A percentile compares a stretch with the other conserved stretches of the same genome.
These are phyloP conservation scores for Aspergillus melleus DNA, from an alignment of 2,329 filamentous ascomycete genomes.

Conservation along the genomic window DNA sequence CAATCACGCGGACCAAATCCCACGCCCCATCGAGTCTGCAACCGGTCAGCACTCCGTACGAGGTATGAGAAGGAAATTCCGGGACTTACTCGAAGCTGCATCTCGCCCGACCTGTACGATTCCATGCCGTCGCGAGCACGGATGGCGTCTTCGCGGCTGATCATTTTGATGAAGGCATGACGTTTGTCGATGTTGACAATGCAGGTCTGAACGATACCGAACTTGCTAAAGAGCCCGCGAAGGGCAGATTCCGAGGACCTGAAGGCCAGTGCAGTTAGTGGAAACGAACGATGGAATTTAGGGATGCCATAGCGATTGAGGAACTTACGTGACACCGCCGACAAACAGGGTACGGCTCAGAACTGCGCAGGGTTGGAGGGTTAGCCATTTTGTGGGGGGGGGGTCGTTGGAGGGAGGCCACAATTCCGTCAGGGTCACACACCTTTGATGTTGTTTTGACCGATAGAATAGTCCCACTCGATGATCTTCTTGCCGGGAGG, in stretches of 20 bases:
- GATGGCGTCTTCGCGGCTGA: slow-evolving; percentile 81
- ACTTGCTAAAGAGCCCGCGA: slow-evolving; percentile 74
- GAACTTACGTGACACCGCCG: slow-evolving; percentile 82
- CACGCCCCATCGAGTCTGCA: slow-evolving; percentile 90
- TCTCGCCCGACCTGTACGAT: slow-evolving; percentile 68
- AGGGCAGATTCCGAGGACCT: slow-evolving; percentile 80
- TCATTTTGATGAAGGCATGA: slow-evolving; percentile 99
- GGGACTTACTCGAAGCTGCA: slow-evolving; percentile 67
- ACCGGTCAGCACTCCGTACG: slow-evolving; percentile 25
- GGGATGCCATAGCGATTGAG: neutral
- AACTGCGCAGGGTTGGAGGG: slow-evolving; percentile 51
- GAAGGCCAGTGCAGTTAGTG: neutral
- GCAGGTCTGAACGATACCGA: slow-evolving; percentile 89
- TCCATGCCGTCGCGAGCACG: slow-evolving; percentile 86
- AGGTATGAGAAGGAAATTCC: neutral
- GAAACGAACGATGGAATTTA: neutral
- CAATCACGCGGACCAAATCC: slow-evolving; percentile 96
- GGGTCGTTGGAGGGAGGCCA: too few relatives aligned
- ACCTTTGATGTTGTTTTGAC: slow-evolving; percentile 76
- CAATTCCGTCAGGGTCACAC: slow-evolving; percentile 1
- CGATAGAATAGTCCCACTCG: slow-evolving; percentile 73
- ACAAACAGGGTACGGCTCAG: slow-evolving; percentile 94
- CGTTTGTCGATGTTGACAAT: slow-evolving; percentile 98
- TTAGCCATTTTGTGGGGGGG: neutral
- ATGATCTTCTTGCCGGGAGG: slow-evolving; percentile 69